phyloP scores from a whole-genome alignment of 805 yeast genomes.

The Zygoascus biomembranicola region DNA sequence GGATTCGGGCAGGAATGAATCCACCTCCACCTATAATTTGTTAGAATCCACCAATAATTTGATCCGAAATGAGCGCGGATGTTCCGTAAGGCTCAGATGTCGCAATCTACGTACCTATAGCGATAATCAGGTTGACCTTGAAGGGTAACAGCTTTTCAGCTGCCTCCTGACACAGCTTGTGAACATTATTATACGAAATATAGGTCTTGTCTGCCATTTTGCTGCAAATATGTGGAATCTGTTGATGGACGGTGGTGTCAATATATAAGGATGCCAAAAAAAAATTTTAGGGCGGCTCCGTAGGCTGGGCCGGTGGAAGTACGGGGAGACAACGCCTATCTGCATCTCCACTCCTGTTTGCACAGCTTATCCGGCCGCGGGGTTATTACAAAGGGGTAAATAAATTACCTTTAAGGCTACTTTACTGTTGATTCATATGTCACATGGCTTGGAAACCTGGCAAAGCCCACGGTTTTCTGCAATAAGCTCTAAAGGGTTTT shows the following conservation, averaged over 20 bases:
- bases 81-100: background rate
- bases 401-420: no score
- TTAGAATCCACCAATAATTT: background rate
- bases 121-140: constrained; percentile 85
- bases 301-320: background rate
- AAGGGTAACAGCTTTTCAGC: constrained; percentile 49
- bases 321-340: no score
- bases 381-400: no score
- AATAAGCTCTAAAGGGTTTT: no score
- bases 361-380: no score
- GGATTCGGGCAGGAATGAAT: constrained; percentile 92
- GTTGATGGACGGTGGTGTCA: background rate
- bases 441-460: no score
- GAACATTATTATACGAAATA: constrained; percentile 73
- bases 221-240: background rate
- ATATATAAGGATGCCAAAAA: background rate
- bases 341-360: no score
- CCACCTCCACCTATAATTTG: constrained; percentile 67
- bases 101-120: constrained; percentile 50
- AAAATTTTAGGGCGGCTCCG: background rate
- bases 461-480: no score
- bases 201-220: constrained; percentile 34
- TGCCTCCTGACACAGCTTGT: constrained; percentile 69
- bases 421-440: no score
- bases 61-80: background rate